Evolutionary conservation across 805 yeast genomes (phyloP), one percentile per base, ranked within the genome.

Genomic region (Lachancea fermentati): DNA sequence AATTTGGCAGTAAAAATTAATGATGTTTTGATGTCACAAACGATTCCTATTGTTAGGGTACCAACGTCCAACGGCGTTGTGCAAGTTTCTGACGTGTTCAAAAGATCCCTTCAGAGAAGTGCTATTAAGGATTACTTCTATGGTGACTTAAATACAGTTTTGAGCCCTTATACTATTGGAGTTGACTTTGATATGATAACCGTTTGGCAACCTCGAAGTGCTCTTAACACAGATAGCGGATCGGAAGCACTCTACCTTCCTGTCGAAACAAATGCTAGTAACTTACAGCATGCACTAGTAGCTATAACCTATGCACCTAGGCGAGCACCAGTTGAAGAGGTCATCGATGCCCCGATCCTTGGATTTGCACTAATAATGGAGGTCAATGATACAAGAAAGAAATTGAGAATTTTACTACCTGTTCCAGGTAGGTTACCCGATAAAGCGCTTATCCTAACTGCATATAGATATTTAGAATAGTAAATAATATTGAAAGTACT

Each of bases 111-210:
- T 16, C 97, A 91, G 59, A 86, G 88, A 52, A 72, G 76, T 31
- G 68, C 81, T 4, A 87, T 91, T 39, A 78, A 79, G 55, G 94
- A 89, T 55, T 93, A 93, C 60, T 93, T 93, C 54, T 87, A 93
- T 56, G 98, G 98, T 2, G 74, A 75, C 4, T 63, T 71, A 14
- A 71, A 71, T 33, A 72, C 77, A 4, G 76, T 79, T 4, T 69
- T 93, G 39, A 81, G 94, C 14, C 97, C 99, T 2, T 89, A 80
- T 60, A 84, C 94, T 4, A 76, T 87, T 1, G 86, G 88, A 16
- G 78, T 80, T 2, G 86, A 79, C 52, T 68, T 73, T 42, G 69
- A 72, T 12, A 82, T 78, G 41, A 64, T 85, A 7, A 65, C 71
- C 1, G 76, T 86, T 2, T 81, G 77, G 65, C 74, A 78, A 31